Evolutionary conservation across 2,329 filamentous ascomycete species (phyloP), one percentile per base, ranked within the genome.

Genomic region (Botrytis porri): DNA sequence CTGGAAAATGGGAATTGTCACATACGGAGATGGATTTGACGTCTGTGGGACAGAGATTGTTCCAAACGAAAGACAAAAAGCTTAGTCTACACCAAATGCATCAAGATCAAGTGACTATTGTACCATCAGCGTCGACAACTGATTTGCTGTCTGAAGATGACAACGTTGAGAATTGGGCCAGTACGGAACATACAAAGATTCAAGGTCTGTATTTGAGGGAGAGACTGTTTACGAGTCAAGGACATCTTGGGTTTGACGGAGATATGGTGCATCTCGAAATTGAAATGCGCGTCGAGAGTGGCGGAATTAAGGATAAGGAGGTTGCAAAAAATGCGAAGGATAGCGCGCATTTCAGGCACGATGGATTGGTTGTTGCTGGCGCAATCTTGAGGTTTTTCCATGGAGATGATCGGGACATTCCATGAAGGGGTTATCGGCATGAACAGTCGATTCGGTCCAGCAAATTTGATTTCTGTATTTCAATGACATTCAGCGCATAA

Each of bases 241-340:
- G 93, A 8, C 94, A 97, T 81, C 94, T 94, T 1, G 94, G 97
- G 81, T 96, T 95, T 80, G 92, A 86, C 10, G 85, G 86, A 74
- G 86, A 89, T 25, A 94, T 97, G 80, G 84, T 86, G 8, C 82
- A 81, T 75, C 76, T 88, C 94, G 78, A 84, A 83, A 32, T 90
- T 93, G 81, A 83, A 96, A 63, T 82, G 95, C 72, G 85, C 87
- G 74, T 83, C 86, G 74, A 87, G 94, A 73, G 88, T 92, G 79
- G 84, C 85, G 93, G 93, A 0, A 85, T 96, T 39, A 92, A 97
- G 76, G 83, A 86, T 71, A 89, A 95, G 73, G 88, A 88, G n/a
- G 82, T 92, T 74, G 95, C 88, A 77, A 82, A 89, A 72, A 91
- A 93, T 77, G 93, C 88, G 39, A 87, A 95, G 80, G 83, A 83